Conservation (phyloP, 2,329 filamentous ascomycete species). For the Sporothrix globosa region DNA sequence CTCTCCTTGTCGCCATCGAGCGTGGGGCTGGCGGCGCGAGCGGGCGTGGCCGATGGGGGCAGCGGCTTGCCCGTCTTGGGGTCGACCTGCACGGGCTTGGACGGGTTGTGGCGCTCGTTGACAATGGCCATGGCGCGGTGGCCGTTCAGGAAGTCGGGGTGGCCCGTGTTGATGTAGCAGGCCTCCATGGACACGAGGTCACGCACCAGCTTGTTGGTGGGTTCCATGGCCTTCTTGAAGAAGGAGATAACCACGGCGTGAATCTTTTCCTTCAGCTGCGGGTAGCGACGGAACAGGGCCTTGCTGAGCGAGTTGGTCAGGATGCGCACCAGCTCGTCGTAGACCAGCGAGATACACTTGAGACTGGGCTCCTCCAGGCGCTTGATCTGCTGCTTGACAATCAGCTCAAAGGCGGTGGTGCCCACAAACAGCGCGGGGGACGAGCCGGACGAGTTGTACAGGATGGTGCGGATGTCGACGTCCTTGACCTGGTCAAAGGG, state of each 20-base stretch:
- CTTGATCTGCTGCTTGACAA: conserved; percentile 98
- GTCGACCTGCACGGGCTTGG: conserved; percentile 91
- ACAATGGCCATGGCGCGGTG: conserved; percentile 98
- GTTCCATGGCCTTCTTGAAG: conserved; percentile 98
- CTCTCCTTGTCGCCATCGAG: conserved; percentile 62
- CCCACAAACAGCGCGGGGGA: conserved; percentile 96
- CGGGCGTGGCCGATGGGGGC: conserved; percentile 63
- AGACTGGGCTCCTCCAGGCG: conserved; percentile 92
- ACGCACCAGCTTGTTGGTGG: conserved; percentile 93
- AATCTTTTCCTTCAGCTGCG: conserved; percentile 94
- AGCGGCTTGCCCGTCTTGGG: conserved; percentile 98
- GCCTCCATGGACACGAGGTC: conserved; percentile 95
- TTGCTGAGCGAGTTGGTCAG: conserved; percentile 87
- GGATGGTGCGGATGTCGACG: conserved; percentile 91
- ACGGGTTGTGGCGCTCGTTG: conserved; percentile 81
- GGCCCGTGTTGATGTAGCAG: conserved; percentile 97
- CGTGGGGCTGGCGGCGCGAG: conserved; percentile 75
- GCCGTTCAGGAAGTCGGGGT: conserved; percentile 96
- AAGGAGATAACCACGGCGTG: conserved; percentile 89
- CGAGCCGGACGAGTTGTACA: conserved; percentile 99
- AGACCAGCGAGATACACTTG: conserved; percentile 96
- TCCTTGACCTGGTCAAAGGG: conserved; percentile 98
- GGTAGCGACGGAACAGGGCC: conserved; percentile 88
- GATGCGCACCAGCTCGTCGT: conserved; percentile 96
- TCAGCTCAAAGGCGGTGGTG: conserved; percentile 96